Conservation (phyloP, 202 grass and related monocot species). For the Panicum virgatum region DNA sequence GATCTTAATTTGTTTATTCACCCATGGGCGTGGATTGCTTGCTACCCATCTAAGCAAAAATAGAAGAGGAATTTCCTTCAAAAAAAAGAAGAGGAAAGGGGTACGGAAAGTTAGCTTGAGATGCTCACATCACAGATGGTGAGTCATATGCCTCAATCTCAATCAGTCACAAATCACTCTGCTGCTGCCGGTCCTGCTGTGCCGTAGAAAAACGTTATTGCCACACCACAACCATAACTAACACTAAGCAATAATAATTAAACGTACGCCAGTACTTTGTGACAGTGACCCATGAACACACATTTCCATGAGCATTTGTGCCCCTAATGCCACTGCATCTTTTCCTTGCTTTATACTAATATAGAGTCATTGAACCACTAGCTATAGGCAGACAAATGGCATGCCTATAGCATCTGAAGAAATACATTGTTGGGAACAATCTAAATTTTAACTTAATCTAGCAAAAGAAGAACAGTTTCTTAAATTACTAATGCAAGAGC, state of each 20-base stretch:
- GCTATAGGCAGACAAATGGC: background rate
- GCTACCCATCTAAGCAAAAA: slow-evolving; percentile 73
- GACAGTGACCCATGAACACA: slow-evolving; percentile 51
- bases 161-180: slow-evolving; percentile 49
- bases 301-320: slow-evolving; percentile 36
- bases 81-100: too few relatives aligned
- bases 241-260: slow-evolving; percentile 61
- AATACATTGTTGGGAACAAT: background rate
- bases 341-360: background rate
- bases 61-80: too few relatives aligned
- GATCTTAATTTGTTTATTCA: slow-evolving; percentile 26
- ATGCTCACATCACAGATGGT: slow-evolving; percentile 55
- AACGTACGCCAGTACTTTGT: slow-evolving; percentile 40
- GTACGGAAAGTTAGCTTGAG: slow-evolving; percentile 33
- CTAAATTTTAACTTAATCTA: background rate
- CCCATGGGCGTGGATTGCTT: slow-evolving; percentile 32
- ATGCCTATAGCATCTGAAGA: background rate
- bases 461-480: slow-evolving; percentile 3
- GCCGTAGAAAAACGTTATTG: slow-evolving; percentile 46
- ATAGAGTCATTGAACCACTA: background rate
- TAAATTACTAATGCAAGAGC: background rate
- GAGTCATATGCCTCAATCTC: slow-evolving; percentile 79
- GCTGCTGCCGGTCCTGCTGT: slow-evolving; percentile 1
- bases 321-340: slow-evolving; percentile 4
- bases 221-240: slow-evolving; percentile 58